Conservation (phyloP, 257 asterid genomes). For the Parsonsia alboflavescens region DNA sequence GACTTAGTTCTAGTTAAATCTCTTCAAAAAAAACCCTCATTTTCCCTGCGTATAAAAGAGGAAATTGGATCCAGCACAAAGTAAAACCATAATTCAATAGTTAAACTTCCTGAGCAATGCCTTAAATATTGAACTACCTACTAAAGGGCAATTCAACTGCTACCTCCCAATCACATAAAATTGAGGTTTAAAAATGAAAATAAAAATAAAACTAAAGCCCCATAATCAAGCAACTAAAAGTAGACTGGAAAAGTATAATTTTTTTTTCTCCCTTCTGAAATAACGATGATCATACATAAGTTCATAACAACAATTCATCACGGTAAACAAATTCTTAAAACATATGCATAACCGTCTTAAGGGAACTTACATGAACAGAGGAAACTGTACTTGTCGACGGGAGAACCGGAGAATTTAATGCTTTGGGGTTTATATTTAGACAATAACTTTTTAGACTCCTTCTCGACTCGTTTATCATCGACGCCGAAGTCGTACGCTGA, state of each 20-base stretch:
- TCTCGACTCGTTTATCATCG: slow-evolving; percentile 42
- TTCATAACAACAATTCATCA: background rate
- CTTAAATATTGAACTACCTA: background rate
- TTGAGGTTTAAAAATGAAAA: background rate
- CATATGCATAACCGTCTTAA: background rate
- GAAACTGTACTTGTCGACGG: slow-evolving; percentile 47
- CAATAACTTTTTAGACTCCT: slow-evolving; percentile 22
- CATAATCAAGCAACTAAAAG: background rate
- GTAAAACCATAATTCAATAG: background rate
- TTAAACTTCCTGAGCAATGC: background rate
- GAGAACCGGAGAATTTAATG: slow-evolving; percentile 25
- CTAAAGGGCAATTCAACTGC: background rate
- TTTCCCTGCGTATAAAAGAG: background rate
- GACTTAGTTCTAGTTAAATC: background rate
- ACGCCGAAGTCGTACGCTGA: slow-evolving; percentile 50
- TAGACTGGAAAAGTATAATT: background rate
- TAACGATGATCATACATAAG: background rate
- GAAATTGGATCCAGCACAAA: background rate
- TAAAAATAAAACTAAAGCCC: background rate
- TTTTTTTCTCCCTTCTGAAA: background rate
- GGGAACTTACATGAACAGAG: slow-evolving; percentile 47
- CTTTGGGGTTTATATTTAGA: slow-evolving; percentile 32
- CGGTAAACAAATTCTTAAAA: background rate
- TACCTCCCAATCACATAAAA: background rate
- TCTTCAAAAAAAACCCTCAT: background rate